phyloP scores from a whole-genome alignment of 2,329 filamentous ascomycete genomes.

The Xenosphaeropsis pyriputrescens region DNA sequence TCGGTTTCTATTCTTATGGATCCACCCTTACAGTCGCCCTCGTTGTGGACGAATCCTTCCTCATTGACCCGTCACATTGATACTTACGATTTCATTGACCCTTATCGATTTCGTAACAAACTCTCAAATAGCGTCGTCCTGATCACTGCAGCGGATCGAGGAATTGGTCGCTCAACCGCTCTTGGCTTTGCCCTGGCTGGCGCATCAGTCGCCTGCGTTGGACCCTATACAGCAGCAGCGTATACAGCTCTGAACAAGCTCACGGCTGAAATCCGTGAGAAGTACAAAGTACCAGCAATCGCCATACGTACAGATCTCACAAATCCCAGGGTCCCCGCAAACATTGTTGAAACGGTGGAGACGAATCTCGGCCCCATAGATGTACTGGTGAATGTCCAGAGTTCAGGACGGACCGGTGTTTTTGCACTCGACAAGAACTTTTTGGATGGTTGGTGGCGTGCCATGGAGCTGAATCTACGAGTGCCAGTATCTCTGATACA shows the following conservation, averaged over 20 bases:
- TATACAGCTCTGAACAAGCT: not conserved
- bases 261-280: not conserved
- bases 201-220: conserved; percentile 7
- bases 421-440: not conserved
- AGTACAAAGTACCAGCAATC: not conserved
- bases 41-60: not conserved
- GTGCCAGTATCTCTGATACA: conserved; percentile 5
- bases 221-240: too few species aligned
- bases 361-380: not conserved
- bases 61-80: conserved; percentile 2
- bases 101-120: conserved; percentile 9
- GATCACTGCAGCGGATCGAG: conserved; percentile 18
- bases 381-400: not conserved
- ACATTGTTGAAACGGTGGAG: not conserved
- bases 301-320: not conserved
- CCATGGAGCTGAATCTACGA: not conserved
- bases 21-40: too few species aligned
- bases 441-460: not conserved
- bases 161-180: conserved; percentile 18
- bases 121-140: conserved; percentile 12
- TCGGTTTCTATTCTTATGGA: too few species aligned
- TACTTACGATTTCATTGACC: conserved; percentile 11
- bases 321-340: not conserved
- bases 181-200: conserved; percentile 17
- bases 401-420: not conserved